Base-by-base conservation (phyloP, 2,329 filamentous ascomycete genomes). In the Epichloe coenophiala region DNA sequence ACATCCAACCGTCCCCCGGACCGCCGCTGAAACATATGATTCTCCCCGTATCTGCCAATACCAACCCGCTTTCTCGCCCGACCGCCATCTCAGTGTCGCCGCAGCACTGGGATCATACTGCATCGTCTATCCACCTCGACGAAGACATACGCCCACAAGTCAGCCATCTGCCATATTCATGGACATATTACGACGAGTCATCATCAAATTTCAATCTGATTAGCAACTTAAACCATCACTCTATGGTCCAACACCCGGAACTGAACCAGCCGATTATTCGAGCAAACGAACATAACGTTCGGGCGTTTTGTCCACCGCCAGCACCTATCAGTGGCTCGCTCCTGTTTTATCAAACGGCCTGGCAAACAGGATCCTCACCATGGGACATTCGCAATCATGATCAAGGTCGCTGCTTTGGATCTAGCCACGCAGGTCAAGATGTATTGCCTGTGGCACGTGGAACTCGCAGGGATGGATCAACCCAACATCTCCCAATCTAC, bases 21-120 rank as follows among this genome's bases (percentile, higher is more conserved):
- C 87, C 86, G 38, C 83, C 87, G 1, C 72, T 81, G 45, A 96
- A 96, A 68, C 89, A 95, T 63, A 80, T 95, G 63, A 74, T 93
- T 19, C 72, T 95, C 31, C 82, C 87, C 3, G 75, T 77, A 13
- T 58, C 60, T n/a, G 55, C 54, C 19, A 54, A 54, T 21, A 48
- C 57, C 23, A 58, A 54, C 11, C 50, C 54, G 31, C 56, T 58
- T 51, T 49, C 55, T 48, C 47, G 36, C 11, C 38, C 51, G 38
- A 46, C 52, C 36, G 45, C 57, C 40, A 40, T 23, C 9, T 11
- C 41, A 12, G 19, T 51, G 45, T 47, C 55, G 39, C 55, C 51
- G 41, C 45, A 54, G 47, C 37, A 47, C 48, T 50, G 31, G 38
- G 33, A 13, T 38, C 52, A 49, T 41, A 5, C 33, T 7, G 47